A percentile compares a stretch with the other conserved stretches of the same genome.
Conservation (phyloP, 345 rosid species). For the Barbarea vulgaris region DNA sequence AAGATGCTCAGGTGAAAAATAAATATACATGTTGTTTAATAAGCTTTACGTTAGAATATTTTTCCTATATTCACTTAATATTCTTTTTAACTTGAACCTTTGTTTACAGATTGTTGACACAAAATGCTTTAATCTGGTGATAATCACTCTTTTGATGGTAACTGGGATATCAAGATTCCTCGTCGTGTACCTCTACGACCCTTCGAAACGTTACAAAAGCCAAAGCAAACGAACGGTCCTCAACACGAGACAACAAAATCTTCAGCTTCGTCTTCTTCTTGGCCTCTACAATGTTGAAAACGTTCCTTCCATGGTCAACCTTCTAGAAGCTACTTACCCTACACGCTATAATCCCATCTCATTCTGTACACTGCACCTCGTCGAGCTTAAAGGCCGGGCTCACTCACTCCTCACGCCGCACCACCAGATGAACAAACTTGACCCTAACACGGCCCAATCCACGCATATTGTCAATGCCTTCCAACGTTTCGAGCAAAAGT, state of each 20-base stretch:
- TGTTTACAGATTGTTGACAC: constrained; percentile 38
- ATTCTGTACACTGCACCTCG: constrained; percentile 34
- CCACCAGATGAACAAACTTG: constrained; percentile 42
- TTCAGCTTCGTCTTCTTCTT: constrained; percentile 53
- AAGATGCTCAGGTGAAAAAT: constrained; percentile 35
- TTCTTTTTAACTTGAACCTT: too few relatives aligned
- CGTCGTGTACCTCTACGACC: constrained; percentile 56
- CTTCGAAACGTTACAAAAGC: constrained; percentile 58
- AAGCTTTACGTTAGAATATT: too few relatives aligned
- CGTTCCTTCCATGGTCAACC: constrained; percentile 40
- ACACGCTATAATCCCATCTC: constrained; percentile 38
- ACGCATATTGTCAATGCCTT: constrained; percentile 47
- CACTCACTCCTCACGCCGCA: constrained; percentile 39
- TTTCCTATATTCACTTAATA: too few relatives aligned
- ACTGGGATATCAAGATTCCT: constrained; percentile 47
- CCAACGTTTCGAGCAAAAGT: constrained; percentile 45
- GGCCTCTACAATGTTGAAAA: constrained; percentile 46
- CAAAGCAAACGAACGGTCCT: constrained; percentile 56
- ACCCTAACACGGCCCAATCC: constrained; percentile 37
- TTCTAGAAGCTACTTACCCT: constrained; percentile 40
- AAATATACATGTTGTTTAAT: too few relatives aligned
- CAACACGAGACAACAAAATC: constrained; percentile 39
- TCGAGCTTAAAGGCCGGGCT: constrained; percentile 45
- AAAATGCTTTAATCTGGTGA: constrained; percentile 33
- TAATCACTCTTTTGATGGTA: constrained; percentile 10